Evolutionary conservation across 495 filamentous ascomycete genomes (phyloP).

Genomic region (Collariella sp.): DNA sequence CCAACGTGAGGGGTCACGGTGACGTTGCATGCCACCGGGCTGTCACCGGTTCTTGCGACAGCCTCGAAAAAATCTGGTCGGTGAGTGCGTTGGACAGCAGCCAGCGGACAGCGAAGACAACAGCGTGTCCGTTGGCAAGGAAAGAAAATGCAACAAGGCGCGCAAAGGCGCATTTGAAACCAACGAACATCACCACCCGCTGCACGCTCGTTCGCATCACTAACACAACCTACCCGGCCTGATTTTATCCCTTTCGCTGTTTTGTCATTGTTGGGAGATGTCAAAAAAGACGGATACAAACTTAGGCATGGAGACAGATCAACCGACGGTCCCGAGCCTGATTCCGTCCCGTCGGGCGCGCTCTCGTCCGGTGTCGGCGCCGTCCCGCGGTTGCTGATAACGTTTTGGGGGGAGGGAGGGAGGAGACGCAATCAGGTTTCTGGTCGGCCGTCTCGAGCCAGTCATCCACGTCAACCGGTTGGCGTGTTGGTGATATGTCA

Average conservation of each 20-base stretch:
- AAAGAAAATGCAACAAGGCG: not conserved
- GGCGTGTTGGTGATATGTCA: conserved; percentile 9
- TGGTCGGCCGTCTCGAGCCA: not conserved
- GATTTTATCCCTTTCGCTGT: not conserved
- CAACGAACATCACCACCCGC: too few species aligned
- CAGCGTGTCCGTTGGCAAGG: not conserved
- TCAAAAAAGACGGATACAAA: too few species aligned
- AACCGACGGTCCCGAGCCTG: not conserved
- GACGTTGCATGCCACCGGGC: conserved; percentile 8
- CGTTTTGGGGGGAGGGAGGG: too few species aligned
- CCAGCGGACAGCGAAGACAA: not conserved
- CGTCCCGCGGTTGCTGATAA: not conserved
- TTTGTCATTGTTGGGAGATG: not conserved
- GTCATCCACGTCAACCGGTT: not conserved
- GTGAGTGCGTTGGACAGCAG: not conserved
- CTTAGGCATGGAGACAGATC: not conserved
- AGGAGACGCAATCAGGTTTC: not conserved
- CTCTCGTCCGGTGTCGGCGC: not conserved
- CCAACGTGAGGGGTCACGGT: conserved; percentile 4
- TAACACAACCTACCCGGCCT: not conserved
- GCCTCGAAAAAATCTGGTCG: not conserved
- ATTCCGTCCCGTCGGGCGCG: not conserved
- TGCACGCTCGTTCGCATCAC: not conserved
- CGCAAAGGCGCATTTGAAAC: too few species aligned
- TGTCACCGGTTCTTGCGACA: not conserved